Evolutionary conservation across 2,329 filamentous ascomycete species (phyloP).

Genomic region (Blastomyces emzantsi): DNA sequence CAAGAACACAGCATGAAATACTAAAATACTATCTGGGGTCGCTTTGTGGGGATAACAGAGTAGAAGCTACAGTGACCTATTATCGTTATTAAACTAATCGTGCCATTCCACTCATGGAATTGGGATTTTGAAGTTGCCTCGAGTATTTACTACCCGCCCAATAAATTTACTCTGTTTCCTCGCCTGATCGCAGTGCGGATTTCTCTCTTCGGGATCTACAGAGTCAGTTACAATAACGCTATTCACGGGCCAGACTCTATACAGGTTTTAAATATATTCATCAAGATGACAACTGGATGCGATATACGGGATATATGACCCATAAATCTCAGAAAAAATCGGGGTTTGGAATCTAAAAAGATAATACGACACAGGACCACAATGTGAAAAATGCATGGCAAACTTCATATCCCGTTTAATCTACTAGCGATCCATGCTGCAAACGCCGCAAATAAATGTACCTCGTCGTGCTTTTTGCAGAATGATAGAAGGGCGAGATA

Average conservation of each 20-base stretch:
- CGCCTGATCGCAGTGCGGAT: not conserved
- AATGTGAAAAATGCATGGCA: not conserved
- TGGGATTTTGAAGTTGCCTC: not conserved
- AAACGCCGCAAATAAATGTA: slow-evolving; percentile 20
- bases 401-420: slow-evolving; percentile 1
- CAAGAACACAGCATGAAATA: not conserved
- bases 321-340: not conserved
- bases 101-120: not conserved
- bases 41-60: not conserved
- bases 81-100: not conserved
- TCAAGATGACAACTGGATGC: too few relatives aligned
- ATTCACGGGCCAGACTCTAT: too few relatives aligned
- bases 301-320: not conserved
- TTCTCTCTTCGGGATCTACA: not conserved
- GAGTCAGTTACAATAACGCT: not conserved
- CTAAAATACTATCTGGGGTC: not conserved
- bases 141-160: not conserved
- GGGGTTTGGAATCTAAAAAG: not conserved
- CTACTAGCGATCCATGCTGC: slow-evolving; percentile 17
- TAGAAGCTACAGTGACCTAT: not conserved
- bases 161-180: not conserved
- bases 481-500: slow-evolving; percentile 20
- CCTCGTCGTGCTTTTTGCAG: slow-evolving; percentile 17
- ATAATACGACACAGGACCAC: not conserved
- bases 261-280: too few relatives aligned